phyloP scores from a whole-genome alignment of 441 rosid species.

The Biscutella auriculata region DNA sequence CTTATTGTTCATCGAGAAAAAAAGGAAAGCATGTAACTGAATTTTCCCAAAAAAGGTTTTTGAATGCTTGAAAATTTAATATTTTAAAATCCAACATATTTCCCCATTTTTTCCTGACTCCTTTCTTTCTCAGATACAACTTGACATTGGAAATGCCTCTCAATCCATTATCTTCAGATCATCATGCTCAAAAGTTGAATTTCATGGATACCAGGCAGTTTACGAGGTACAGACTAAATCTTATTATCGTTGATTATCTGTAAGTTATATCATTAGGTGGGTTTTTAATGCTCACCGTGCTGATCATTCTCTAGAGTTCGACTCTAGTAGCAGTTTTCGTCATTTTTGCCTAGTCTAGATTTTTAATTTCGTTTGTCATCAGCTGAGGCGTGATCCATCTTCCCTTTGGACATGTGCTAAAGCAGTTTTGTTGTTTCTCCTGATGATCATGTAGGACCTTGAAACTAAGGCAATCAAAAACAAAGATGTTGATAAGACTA shows the following conservation, averaged over 20 bases:
- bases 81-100: background rate
- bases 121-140: conserved; percentile 47
- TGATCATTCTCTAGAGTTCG: conserved; percentile 3
- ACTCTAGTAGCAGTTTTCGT: background rate
- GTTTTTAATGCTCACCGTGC: background rate
- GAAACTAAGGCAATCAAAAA: conserved; percentile 42
- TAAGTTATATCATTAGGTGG: background rate
- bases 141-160: conserved; percentile 52
- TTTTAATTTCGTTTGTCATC: background rate
- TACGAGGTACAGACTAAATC: conserved; percentile 43
- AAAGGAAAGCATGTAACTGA: background rate
- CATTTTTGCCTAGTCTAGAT: background rate
- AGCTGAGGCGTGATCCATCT: background rate
- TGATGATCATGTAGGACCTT: conserved; percentile 44
- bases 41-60: background rate
- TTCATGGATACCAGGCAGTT: conserved; percentile 78
- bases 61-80: background rate
- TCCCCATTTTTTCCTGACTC: background rate
- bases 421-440: background rate
- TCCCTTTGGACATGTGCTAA: background rate
- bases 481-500: conserved; percentile 33
- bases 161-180: conserved; percentile 59
- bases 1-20: background rate
- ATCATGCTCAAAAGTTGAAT: conserved; percentile 54
- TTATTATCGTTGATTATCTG: background rate